Evolutionary conservation across 1,284 basidiomycete genomes (phyloP), one percentile per base, ranked within the genome.

Genomic region (Malassezia dermatis): DNA sequence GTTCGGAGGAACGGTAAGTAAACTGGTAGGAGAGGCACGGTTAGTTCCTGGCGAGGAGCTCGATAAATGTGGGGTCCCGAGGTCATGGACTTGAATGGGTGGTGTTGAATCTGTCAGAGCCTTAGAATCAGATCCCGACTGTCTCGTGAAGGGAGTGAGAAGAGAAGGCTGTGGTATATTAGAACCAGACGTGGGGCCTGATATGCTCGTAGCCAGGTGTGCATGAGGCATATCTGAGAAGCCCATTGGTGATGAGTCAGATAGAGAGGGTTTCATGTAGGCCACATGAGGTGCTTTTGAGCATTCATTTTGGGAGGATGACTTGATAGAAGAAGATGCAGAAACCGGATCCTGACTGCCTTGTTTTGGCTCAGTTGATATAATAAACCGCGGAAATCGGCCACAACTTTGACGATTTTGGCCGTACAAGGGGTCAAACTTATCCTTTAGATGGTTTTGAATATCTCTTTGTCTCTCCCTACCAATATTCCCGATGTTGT

Each of bases 301-400:
- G 8, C 19, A 4, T 2, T 12, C 11, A n/a, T 15, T 15, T 34
- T 34, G 8, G 3, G 19, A 19, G 3, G 37, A 39, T 21, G 19
- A 39, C 7, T 23, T 39, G 37, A 15, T 35, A 2, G 10, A 19
- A 21, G n/a, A 11, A 8, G 37, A 10, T 39, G 19, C 5, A 39
- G 3, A 3, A 4, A n/a, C n/a, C 6, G 4, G 2, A 39, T 21
- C 19, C 8, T 19, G 37, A 19, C 11, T 12, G 8, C n/a, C 11
- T 15, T 39, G 37, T 6, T 5, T 4, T 11, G 19, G 10, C 4
- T 43, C 24, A 3, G 3, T 43, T 4, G 41, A 17, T 24, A 28
- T 1, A 21, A 44, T 17, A 10, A 55, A 55, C 7, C 31, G 40
- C 7, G 53, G 53, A 28, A 48, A 55, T 8, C 47, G 34, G 12